Conservation (phyloP, 768 basidiomycete species). For the Hortiboletus flavorubellus region DNA sequence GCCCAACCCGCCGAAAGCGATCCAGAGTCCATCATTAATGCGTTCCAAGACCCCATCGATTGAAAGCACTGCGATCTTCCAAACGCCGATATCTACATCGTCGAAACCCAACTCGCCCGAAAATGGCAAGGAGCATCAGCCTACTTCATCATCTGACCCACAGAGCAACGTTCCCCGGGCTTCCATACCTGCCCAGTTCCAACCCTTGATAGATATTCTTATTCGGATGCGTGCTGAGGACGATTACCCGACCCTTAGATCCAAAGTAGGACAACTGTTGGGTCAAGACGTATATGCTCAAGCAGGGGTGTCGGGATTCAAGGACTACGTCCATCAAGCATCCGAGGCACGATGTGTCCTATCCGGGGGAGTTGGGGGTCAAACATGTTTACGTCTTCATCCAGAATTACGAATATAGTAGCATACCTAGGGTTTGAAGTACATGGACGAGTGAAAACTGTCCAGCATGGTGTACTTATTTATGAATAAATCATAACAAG, state of each 20-base stretch:
- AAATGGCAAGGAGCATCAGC: neutral
- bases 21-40: conserved; percentile 7
- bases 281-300: conserved; percentile 33
- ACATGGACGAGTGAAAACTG: conserved; percentile 7
- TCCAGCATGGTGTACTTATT: conserved; percentile 12
- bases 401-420: conserved; percentile 19
- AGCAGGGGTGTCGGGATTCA: conserved; percentile 41
- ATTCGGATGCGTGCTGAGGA: conserved; percentile 33
- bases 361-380: conserved; percentile 37
- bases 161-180: conserved; percentile 1
- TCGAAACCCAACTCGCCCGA: neutral
- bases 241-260: conserved; percentile 33
- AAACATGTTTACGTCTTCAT: conserved; percentile 36
- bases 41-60: conserved; percentile 4
- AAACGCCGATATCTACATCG: neutral
- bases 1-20: conserved; percentile 6
- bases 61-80: neutral
- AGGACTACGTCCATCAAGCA: conserved; percentile 40
- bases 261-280: conserved; percentile 35
- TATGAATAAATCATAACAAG: conserved; percentile 16
- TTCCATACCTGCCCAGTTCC: conserved; percentile 18
- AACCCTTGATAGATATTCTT: conserved; percentile 34
- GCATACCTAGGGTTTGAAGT: neutral
- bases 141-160: neutral
- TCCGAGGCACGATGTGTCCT: conserved; percentile 37